Conservation (phyloP, 2,329 filamentous ascomycete species). For the Penicillium brasilianum region DNA sequence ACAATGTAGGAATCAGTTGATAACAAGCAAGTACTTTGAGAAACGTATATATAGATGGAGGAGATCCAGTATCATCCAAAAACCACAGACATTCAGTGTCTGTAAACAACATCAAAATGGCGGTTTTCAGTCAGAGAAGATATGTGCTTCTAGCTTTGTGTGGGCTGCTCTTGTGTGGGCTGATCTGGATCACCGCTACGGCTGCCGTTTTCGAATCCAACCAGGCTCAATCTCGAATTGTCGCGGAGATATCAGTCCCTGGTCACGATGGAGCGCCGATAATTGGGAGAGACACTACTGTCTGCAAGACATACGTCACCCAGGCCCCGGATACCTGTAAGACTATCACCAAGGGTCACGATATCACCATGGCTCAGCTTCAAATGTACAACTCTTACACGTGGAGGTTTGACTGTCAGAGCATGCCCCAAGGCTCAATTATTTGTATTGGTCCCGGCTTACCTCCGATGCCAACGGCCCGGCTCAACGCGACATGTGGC, state of each 20-base stretch:
- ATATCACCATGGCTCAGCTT: constrained; percentile 47
- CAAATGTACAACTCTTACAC: constrained; percentile 49
- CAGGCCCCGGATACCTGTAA: constrained; percentile 43
- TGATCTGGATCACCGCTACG: background rate
- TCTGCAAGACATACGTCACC: constrained; percentile 46
- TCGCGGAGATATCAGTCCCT: constrained; percentile 35
- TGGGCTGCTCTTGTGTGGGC: constrained; percentile 1
- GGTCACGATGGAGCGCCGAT: background rate
- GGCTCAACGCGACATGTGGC: constrained; percentile 52
- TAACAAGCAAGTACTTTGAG: background rate
- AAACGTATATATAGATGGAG: background rate
- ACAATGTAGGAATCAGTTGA: background rate
- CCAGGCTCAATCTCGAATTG: background rate
- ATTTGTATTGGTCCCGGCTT: constrained; percentile 51
- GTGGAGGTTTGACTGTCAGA: constrained; percentile 52
- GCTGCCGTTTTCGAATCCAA: background rate
- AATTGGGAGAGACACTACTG: background rate
- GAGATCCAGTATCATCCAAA: background rate
- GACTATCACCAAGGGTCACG: constrained; percentile 39
- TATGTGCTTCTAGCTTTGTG: background rate
- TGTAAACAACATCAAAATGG: background rate
- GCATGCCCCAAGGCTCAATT: constrained; percentile 34
- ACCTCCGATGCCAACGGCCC: constrained; percentile 49
- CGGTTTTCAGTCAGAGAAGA: background rate
- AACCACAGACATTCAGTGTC: background rate